Percentiles rank a stretch among this genome's conserved stretches.
These are phyloP conservation scores for Penicillium daleae DNA, from an alignment of 495 filamentous ascomycete species.

Conservation along the genomic window DNA sequence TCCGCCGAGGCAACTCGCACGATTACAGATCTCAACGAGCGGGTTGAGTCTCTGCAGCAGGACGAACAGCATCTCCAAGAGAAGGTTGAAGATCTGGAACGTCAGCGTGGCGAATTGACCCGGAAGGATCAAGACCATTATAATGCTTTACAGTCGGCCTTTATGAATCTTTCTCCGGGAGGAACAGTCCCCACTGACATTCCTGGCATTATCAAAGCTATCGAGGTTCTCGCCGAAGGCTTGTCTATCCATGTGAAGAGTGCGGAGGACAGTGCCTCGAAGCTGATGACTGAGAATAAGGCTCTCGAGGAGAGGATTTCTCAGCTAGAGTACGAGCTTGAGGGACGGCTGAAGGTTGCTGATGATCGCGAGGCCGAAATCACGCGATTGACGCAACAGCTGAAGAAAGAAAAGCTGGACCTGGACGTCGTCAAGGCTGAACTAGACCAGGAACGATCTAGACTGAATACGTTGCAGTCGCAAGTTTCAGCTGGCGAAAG, in stretches of 20 bases:
- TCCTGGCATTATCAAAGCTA: slow-evolving; percentile 59
- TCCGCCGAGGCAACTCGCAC: slow-evolving; percentile 60
- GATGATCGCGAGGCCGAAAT: slow-evolving; percentile 45
- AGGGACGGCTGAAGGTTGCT: slow-evolving; percentile 50
- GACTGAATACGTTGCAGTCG: slow-evolving; percentile 64
- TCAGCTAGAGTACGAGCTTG: slow-evolving; percentile 45
- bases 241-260: slow-evolving; percentile 50
- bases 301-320: slow-evolving; percentile 53
- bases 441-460: slow-evolving; percentile 65
- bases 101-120: slow-evolving; percentile 45
- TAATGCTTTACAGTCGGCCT: slow-evolving; percentile 61
- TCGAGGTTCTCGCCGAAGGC: slow-evolving; percentile 65
- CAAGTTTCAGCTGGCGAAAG: slow-evolving; percentile 79
- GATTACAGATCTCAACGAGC: slow-evolving; percentile 49
- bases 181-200: slow-evolving; percentile 60
- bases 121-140: slow-evolving; percentile 56
- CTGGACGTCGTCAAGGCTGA: slow-evolving; percentile 61
- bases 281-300: slow-evolving; percentile 46
- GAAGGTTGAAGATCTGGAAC: slow-evolving; percentile 55
- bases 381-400: slow-evolving; percentile 41
- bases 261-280: slow-evolving; percentile 43
- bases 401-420: slow-evolving; percentile 61
- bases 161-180: slow-evolving; percentile 62
- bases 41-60: slow-evolving; percentile 9
- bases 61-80: slow-evolving; percentile 26